phyloP scores from a whole-genome alignment of 2,329 filamentous ascomycete genomes.

The Diplodia sapinea region DNA sequence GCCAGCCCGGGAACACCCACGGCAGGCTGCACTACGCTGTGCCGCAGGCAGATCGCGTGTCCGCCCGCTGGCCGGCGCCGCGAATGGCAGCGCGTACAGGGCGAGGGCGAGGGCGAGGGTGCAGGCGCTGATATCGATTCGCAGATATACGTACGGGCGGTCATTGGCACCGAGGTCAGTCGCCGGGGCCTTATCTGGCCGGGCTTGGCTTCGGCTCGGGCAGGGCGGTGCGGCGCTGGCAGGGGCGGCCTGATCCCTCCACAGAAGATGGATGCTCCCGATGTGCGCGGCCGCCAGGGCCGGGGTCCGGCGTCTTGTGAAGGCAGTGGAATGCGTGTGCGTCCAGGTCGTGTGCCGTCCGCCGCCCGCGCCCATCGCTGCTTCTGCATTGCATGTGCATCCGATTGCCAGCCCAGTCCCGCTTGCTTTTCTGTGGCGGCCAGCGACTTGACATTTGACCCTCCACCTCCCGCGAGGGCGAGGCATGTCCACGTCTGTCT shows the following conservation, averaged over 20 bases:
- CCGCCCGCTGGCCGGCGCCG: not conserved
- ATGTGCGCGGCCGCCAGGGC: conserved; percentile 11
- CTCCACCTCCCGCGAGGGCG: not conserved
- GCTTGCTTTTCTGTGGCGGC: conserved; percentile 26
- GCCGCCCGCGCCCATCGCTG: conserved; percentile 20
- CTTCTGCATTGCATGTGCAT: conserved; percentile 29
- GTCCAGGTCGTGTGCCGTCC: conserved; percentile 15
- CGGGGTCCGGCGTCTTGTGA: not conserved
- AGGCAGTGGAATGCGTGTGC: conserved; percentile 15
- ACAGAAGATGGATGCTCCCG: not conserved
- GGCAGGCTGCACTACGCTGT: conserved; percentile 4
- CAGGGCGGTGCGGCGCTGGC: conserved; percentile 10
- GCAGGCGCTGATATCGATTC: conserved; percentile 5
- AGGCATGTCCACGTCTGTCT: conserved; percentile 4
- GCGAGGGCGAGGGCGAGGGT: not conserved
- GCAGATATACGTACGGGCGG: conserved; percentile 11
- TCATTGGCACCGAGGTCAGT: conserved; percentile 28
- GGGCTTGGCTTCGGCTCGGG: conserved; percentile 16
- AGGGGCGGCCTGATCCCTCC: conserved; percentile 16
- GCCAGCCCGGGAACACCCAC: not conserved
- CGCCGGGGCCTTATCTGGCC: conserved; percentile 10
- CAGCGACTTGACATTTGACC: conserved; percentile 5
- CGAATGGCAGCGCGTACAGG: conserved; percentile 9
- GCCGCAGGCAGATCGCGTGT: not conserved
- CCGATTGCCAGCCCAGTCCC: not conserved